phyloP scores from a whole-genome alignment of 805 yeast species.

The Wickerhamomyces silvicola region DNA sequence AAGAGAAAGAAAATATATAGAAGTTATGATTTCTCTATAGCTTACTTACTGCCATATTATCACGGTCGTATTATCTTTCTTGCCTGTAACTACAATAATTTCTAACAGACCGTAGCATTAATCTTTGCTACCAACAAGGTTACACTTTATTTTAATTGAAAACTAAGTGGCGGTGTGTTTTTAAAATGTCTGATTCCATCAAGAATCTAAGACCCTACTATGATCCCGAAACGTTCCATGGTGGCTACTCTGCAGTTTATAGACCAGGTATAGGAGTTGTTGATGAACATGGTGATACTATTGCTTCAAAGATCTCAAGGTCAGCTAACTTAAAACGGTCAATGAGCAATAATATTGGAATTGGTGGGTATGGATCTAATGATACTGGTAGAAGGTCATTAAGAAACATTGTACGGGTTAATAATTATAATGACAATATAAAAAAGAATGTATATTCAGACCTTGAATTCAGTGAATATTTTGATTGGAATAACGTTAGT shows the following conservation, averaged over 20 bases:
- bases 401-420: slow-evolving; percentile 17
- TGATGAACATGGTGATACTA: slow-evolving; percentile 35
- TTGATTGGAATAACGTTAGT: slow-evolving; percentile 51
- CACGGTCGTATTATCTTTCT: too few species aligned
- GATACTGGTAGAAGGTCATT: slow-evolving; percentile 7
- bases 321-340: slow-evolving; percentile 14
- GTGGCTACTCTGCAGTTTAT: slow-evolving; percentile 54
- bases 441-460: slow-evolving; percentile 31
- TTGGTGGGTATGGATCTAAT: slow-evolving; percentile 2
- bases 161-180: too few species aligned
- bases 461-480: slow-evolving; percentile 59
- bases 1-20: slow-evolving; percentile 1
- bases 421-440: slow-evolving; percentile 17
- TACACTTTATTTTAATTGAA: too few species aligned
- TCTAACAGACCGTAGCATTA: too few species aligned
- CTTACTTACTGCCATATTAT: too few species aligned
- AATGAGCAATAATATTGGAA: slow-evolving; percentile 6
- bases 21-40: too few species aligned
- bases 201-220: slow-evolving; percentile 55
- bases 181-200: slow-evolving; percentile 3
- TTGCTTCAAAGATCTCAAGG: slow-evolving; percentile 33
- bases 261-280: slow-evolving; percentile 58
- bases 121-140: too few species aligned
- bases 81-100: too few species aligned
- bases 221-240: slow-evolving; percentile 59